Base-by-base conservation (phyloP, 2,329 filamentous ascomycete species). In the Cladosporium austrohemisphaericum region DNA sequence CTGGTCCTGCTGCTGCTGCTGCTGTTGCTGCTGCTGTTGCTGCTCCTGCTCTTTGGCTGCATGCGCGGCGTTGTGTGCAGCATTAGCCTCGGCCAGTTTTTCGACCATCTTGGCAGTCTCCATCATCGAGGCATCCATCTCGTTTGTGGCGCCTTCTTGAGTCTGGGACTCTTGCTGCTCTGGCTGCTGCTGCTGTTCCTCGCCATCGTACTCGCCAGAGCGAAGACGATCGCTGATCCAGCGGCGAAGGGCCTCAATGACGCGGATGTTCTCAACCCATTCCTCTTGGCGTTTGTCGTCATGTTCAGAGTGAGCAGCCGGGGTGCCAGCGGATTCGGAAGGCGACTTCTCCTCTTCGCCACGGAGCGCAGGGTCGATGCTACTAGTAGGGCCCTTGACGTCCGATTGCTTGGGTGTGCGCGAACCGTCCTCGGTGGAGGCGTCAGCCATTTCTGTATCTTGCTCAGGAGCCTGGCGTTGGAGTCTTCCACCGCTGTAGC, bases 211-310 rank as follows among this genome's bases (percentile, higher is more conserved):
- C 28, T 81, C 77, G 28, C 74, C 75, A 32, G 68, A 66, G 52
- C 78, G 72, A 18, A 84, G 68, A 45, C 76, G 71, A 41, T 77
- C 73, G 49, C 76, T 74, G 56, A 84, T 74, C 64, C 77, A 78
- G 16, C 74, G 73, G 35, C 80, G 73, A 28, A 84, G 71, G 43
- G 74, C 72, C 66, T 84, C 80, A 23, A 84, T 78, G 8, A 80
- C 73, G n/a, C 81, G 77, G 48, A 82, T 79, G 65, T 83, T 82
- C 62, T 82, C 78, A 8, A 84, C 76, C 81, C 80, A 84, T 4
- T 67, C 66, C 55, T 78, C 74, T 53, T 79, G 76, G 19, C 61
- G 63, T 57, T 68, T 67, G 53, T 76, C 74, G 31, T 76, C 73
- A 41, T 54, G 57, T 49, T 64, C 59, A 13, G 61, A 63, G 8